Base-by-base conservation (phyloP, 345 rosid genomes). In the Syzygium aqueum region DNA sequence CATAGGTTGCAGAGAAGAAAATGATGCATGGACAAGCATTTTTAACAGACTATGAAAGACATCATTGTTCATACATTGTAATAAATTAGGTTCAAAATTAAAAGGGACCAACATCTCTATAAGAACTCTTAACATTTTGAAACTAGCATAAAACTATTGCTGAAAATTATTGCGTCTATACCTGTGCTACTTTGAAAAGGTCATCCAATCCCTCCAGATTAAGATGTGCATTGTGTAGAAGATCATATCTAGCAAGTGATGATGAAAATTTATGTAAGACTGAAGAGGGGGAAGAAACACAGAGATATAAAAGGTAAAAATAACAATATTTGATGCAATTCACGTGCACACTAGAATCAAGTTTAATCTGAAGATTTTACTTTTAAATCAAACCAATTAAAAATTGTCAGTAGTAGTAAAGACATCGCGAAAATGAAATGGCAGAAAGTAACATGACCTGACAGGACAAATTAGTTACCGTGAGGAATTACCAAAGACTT, bases 201-300 rank as follows among this genome's bases (percentile, higher is more conserved):
- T 94, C 96, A 78, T 93, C 94, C 89, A 97, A 88, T 63, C 97
- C 98, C 89, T 96, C 94, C 84, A 97, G 90, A 89, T 95, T 92
- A 90, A 97, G 99, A 92, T 97, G 99, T 86, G 97, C 97, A 91
- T 97, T 97, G 93, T 96, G 99, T 91, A 97, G 90, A 86, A 97
- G 95, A 92, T 97, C 99, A 88, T 96, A 97, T 91, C 99, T 97
- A 87, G 89, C 86, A 53, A 73, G 43, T 8, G 27, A 65, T 11
- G 51, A 53, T 10, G 50, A 85, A 85, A 23, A 43, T 15, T 54
- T 23, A 19, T 3, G 37, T 33, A 23, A 33, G 37, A 77, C 77
- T 43, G 37, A 67, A 67, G 80, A 67, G 46, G 80, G 46, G 46
- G 46, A 67, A 33, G 46, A 73, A 73, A 21, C 22, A 15, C 25